A percentile compares a stretch with the other conserved stretches of the same genome.
Evolutionary conservation across 768 basidiomycete species (phyloP).

Genomic region (Mycena albidolilacea): DNA sequence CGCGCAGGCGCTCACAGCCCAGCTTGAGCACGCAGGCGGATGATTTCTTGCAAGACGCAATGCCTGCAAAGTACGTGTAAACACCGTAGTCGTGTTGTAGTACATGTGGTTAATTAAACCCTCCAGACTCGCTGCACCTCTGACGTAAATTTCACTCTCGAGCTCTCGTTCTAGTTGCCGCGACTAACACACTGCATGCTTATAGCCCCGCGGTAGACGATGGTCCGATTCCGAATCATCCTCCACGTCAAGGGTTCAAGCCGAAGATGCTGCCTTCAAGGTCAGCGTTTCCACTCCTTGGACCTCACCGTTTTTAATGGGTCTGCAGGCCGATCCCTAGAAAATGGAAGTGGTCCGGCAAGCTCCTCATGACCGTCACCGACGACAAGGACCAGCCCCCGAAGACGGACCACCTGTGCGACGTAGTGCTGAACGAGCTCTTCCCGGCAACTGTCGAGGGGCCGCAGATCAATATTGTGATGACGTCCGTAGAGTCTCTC

Average conservation of each 20-base stretch:
- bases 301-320: neutral
- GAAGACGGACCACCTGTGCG: conserved; percentile 61
- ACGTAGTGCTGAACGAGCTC: conserved; percentile 62
- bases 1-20: conserved; percentile 36
- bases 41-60: conserved; percentile 54
- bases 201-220: conserved; percentile 11
- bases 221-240: conserved; percentile 6
- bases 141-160: conserved; percentile 45
- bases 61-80: conserved; percentile 57
- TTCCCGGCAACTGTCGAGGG: conserved; percentile 57
- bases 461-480: conserved; percentile 64
- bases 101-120: conserved; percentile 30
- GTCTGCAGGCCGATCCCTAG: conserved; percentile 62
- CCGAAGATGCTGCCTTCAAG: conserved; percentile 29
- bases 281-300: conserved; percentile 1
- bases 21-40: conserved; percentile 45
- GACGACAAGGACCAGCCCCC: conserved; percentile 38
- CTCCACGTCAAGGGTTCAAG: conserved; percentile 14
- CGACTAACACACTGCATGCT: neutral
- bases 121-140: conserved; percentile 53
- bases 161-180: neutral
- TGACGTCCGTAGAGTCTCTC: conserved; percentile 59
- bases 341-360: conserved; percentile 78
- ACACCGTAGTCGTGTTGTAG: conserved; percentile 30
- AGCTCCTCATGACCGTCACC: conserved; percentile 60